phyloP scores from a whole-genome alignment of 2,329 filamentous ascomycete species.

The Pseudopithomyces maydicus region DNA sequence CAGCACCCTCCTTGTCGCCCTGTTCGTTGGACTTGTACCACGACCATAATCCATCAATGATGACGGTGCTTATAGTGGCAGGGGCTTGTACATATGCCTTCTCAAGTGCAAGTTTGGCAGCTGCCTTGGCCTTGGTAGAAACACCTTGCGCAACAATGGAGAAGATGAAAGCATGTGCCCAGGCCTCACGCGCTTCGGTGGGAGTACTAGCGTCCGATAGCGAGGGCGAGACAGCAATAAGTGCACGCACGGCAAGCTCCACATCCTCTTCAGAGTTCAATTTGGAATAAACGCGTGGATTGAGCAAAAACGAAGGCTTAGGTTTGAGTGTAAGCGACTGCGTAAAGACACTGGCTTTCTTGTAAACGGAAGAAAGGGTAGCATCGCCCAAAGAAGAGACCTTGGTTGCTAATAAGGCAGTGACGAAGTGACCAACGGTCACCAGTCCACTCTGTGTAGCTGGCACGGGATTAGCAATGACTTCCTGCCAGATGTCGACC shows the following conservation, averaged over 20 bases:
- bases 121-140: slow-evolving; percentile 66
- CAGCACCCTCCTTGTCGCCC: slow-evolving; percentile 78
- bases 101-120: slow-evolving; percentile 66
- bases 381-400: slow-evolving; percentile 60
- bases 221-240: slow-evolving; percentile 65
- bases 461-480: slow-evolving; percentile 75
- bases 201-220: slow-evolving; percentile 55
- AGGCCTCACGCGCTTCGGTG: slow-evolving; percentile 64
- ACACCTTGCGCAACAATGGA: slow-evolving; percentile 68
- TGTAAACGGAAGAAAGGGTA: slow-evolving; percentile 62
- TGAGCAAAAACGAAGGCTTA: slow-evolving; percentile 87
- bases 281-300: slow-evolving; percentile 83
- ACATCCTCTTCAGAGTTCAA: slow-evolving; percentile 75
- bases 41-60: slow-evolving; percentile 77
- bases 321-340: slow-evolving; percentile 73
- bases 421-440: slow-evolving; percentile 75
- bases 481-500: slow-evolving; percentile 76
- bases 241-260: slow-evolving; percentile 73
- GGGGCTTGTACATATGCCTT: slow-evolving; percentile 67
- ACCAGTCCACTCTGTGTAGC: slow-evolving; percentile 84
- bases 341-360: slow-evolving; percentile 66
- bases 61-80: slow-evolving; percentile 61
- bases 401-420: slow-evolving; percentile 63
- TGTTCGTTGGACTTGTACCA: slow-evolving; percentile 72
- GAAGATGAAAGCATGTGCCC: slow-evolving; percentile 87